These are phyloP conservation scores for Platanthera zijinensis DNA, from an alignment of 106 monocot species.

Conservation along the genomic window DNA sequence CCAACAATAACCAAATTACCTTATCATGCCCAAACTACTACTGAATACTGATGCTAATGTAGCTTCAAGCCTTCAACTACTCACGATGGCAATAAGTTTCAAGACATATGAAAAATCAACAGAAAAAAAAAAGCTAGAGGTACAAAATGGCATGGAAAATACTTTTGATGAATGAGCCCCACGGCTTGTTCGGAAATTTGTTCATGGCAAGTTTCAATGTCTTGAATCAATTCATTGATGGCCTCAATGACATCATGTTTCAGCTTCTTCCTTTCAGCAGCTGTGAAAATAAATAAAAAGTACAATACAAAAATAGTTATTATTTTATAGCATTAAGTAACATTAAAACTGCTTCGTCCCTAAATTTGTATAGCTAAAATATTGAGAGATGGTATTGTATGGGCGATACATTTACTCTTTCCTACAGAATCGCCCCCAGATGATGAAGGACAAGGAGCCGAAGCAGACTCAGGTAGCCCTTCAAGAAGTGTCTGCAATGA, in stretches of 20 bases:
- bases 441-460: slow-evolving; percentile 38
- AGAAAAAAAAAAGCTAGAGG: not conserved
- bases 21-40: not conserved
- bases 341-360: not conserved
- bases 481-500: slow-evolving; percentile 98
- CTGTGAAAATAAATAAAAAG: slow-evolving; percentile 13
- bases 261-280: slow-evolving; percentile 79
- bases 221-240: slow-evolving; percentile 86
- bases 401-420: slow-evolving; percentile 72
- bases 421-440: slow-evolving; percentile 94
- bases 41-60: not conserved
- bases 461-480: slow-evolving; percentile 43
- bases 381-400: not conserved
- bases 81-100: not conserved
- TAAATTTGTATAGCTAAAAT: not conserved
- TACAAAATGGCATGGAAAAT: slow-evolving; percentile 14
- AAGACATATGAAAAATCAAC: not conserved
- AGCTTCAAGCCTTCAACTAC: not conserved
- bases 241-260: slow-evolving; percentile 91
- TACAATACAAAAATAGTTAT: slow-evolving; percentile 7
- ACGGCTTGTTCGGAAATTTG: slow-evolving; percentile 95
- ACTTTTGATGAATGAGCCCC: slow-evolving; percentile 99
- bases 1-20: not conserved
- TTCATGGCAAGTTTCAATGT: slow-evolving; percentile 88
- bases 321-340: not conserved